phyloP scores from a whole-genome alignment of 2,329 filamentous ascomycete genomes.

The Diatrype stigma region DNA sequence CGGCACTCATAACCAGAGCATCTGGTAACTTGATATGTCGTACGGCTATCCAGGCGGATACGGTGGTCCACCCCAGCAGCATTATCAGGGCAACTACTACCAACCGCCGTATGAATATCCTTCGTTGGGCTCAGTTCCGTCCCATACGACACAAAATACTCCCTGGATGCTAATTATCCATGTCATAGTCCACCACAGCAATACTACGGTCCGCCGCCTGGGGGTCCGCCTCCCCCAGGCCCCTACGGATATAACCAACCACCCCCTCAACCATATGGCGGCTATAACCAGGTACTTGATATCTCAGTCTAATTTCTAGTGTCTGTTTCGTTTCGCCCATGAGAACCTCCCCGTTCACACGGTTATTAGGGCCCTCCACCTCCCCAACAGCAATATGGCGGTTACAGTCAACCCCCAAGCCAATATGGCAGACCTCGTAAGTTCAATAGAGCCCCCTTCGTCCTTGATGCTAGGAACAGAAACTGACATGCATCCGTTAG shows the following conservation, averaged over 20 bases:
- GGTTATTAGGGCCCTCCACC: constrained; percentile 33
- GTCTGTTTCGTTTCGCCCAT: neutral
- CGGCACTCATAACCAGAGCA: neutral
- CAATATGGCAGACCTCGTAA: constrained; percentile 50
- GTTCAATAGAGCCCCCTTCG: constrained; percentile 5
- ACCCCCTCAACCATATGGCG: constrained; percentile 41
- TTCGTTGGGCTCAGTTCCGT: neutral
- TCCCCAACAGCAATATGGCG: constrained; percentile 38
- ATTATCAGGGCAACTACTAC: constrained; percentile 26
- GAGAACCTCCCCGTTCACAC: constrained; percentile 16
- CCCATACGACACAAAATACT: neutral
- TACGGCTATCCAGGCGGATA: constrained; percentile 29
- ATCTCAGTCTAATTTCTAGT: constrained; percentile 3
- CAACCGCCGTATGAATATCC: constrained; percentile 20
- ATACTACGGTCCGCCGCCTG: constrained; percentile 44
- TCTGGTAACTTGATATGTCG: constrained; percentile 19
- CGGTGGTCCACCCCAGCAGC: constrained; percentile 26
- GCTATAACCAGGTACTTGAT: constrained; percentile 35
- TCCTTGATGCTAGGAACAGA: neutral
- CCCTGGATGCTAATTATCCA: constrained; percentile 1
- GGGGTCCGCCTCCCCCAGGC: constrained; percentile 29
- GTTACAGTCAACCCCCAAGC: constrained; percentile 35
- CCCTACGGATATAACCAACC: constrained; percentile 40
- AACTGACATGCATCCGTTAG: constrained; percentile 35
- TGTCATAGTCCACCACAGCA: constrained; percentile 35